Percentiles rank a stretch among this genome's conserved stretches.
Evolutionary conservation across 2,329 filamentous ascomycete genomes (phyloP).

Genomic region (Zasmidium angulare): DNA sequence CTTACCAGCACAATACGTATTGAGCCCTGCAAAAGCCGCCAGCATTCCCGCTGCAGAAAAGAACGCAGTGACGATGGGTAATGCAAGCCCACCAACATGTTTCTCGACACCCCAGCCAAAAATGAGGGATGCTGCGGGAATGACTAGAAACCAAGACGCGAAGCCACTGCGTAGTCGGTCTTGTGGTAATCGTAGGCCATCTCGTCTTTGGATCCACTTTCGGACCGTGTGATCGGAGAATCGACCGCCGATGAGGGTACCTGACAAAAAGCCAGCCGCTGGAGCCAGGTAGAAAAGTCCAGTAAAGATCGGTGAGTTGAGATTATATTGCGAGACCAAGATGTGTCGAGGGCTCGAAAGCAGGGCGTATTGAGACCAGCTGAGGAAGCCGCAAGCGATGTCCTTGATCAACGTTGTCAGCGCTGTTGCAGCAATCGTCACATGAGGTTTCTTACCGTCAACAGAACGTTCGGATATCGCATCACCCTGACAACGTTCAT

Average conservation of each 20-base stretch:
- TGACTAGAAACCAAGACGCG: conserved; percentile 53
- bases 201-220: conserved; percentile 58
- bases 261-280: conserved; percentile 64
- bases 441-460: conserved; percentile 38
- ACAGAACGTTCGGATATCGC: conserved; percentile 65
- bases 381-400: conserved; percentile 59
- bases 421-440: not conserved
- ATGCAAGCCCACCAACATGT: conserved; percentile 50
- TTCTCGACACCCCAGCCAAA: conserved; percentile 64
- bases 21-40: conserved; percentile 70
- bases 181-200: conserved; percentile 61
- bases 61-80: conserved; percentile 70
- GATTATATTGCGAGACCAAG: conserved; percentile 67
- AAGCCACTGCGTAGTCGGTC: conserved; percentile 63
- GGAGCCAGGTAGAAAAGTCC: conserved; percentile 72
- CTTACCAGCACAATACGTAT: conserved; percentile 66
- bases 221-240: conserved; percentile 67
- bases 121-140: conserved; percentile 60
- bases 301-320: conserved; percentile 63
- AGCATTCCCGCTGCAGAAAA: conserved; percentile 68
- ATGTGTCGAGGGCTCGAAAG: conserved; percentile 67
- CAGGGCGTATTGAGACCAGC: conserved; percentile 72
- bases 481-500: conserved; percentile 61
- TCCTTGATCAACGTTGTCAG: conserved; percentile 30
- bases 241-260: conserved; percentile 66